A percentile compares a stretch with the other conserved stretches of the same genome.
phyloP scores from a whole-genome alignment of 2,329 filamentous ascomycete genomes.

The Alternaria conjuncta region DNA sequence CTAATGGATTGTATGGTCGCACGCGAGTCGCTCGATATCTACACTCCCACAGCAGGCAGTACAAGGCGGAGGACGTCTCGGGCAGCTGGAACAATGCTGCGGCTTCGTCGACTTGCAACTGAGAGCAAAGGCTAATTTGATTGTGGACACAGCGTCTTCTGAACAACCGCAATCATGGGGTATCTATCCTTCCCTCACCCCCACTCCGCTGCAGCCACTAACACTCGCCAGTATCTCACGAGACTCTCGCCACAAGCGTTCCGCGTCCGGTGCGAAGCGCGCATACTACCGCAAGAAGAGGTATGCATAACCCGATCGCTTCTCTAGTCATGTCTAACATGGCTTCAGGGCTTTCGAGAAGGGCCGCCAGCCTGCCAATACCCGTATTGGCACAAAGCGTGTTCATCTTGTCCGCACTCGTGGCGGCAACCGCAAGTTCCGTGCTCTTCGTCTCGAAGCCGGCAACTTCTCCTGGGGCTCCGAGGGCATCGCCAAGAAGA shows the following conservation, averaged over 20 bases:
- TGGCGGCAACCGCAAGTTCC: constrained; percentile 99
- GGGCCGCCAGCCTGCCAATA: constrained; percentile 99
- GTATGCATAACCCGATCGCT: constrained; percentile 64
- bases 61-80: neutral
- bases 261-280: constrained; percentile 93
- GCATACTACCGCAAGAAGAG: constrained; percentile 66
- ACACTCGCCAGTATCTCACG: constrained; percentile 82
- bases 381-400: constrained; percentile 96
- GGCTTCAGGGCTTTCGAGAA: constrained; percentile 99
- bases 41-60: constrained; percentile 20
- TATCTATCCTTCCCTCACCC: constrained; percentile 42
- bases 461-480: constrained; percentile 99
- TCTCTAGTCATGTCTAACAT: constrained; percentile 70
- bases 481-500: constrained; percentile 98
- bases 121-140: constrained; percentile 37
- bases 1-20: constrained; percentile 27
- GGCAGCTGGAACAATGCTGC: constrained; percentile 17
- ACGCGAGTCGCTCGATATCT: constrained; percentile 26
- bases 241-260: constrained; percentile 99
- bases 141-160: constrained; percentile 48
- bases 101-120: constrained; percentile 10
- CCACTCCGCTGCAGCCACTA: constrained; percentile 35
- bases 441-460: constrained; percentile 95
- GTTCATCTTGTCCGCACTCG: constrained; percentile 96
- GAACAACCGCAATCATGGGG: constrained; percentile 60